phyloP scores from a whole-genome alignment of 345 rosid species.

The Euphorbia lathyris region DNA sequence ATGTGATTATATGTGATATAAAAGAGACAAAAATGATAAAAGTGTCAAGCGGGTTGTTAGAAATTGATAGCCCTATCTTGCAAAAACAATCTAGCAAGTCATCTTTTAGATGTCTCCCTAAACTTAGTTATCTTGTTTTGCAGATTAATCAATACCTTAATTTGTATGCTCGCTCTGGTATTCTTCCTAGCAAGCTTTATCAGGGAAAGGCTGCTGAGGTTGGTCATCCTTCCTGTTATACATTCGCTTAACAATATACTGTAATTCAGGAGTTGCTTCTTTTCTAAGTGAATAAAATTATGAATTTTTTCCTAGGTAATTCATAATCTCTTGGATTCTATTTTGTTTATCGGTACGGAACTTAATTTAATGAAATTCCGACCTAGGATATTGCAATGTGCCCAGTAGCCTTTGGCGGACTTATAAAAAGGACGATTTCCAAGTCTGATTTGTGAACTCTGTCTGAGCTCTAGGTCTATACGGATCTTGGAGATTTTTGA shows the following conservation, averaged over 20 bases:
- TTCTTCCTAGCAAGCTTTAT: conserved; percentile 68
- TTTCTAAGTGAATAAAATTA: not conserved
- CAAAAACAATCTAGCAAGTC: not conserved
- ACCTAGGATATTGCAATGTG: no score
- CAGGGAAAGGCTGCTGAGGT: conserved; percentile 77
- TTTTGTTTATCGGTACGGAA: not conserved
- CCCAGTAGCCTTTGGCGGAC: not conserved
- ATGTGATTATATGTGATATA: no score
- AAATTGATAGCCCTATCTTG: no score
- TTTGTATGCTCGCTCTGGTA: conserved; percentile 61
- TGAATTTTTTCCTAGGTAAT: not conserved
- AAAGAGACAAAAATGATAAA: no score
- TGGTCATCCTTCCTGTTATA: conserved; percentile 26
- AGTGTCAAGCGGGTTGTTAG: no score
- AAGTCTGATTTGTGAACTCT: not conserved
- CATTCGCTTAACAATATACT: not conserved
- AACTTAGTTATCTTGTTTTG: conserved; percentile 24
- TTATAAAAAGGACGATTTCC: not conserved
- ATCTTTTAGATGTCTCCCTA: conserved; percentile 5
- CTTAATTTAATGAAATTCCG: not conserved
- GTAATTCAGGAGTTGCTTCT: not conserved
- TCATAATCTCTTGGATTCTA: no score
- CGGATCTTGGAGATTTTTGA: no score
- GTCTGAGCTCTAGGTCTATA: not conserved
- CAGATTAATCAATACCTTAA: conserved; percentile 77